Base-by-base conservation (phyloP, 352 stramenopile species). In the Phytophthora ohioensis region DNA sequence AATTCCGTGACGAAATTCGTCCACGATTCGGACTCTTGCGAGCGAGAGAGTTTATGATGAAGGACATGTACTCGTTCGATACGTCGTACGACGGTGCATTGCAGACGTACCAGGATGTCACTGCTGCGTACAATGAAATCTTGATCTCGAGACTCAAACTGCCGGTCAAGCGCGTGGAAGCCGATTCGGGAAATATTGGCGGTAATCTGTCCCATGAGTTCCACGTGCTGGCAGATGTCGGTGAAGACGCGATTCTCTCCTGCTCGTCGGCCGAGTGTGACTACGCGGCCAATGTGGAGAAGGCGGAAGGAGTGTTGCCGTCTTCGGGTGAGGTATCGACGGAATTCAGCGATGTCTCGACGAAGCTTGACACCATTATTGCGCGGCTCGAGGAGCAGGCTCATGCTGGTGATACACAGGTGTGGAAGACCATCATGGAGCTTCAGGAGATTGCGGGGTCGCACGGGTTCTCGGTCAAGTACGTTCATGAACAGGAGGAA, bases 61-160 rank as follows among this genome's bases (percentile, higher is more conserved):
- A 97, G 77, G 91, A 97, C 78, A 91, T 96, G 78, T 97, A 97
- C 73, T 93, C 88, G 34, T 97, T 97, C 57, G 90, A 97, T 58
- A 73, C 73, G 48, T 87, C 73, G 64, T 89, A 85, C 41, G 80
- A 83, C 0, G 66, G 68, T 13, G 86, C 89, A 3, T 59, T 91
- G 17, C 51, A 80, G 67, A 96, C 88, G 17, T 97, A 97, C 45
- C 65, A 91, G 13, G 79, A 91, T 34, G 89, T 97, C n/a, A 87
- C 85, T 30, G 31, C 61, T 43, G 90, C 91, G 13, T 97, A 97
- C 69, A 79, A 95, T 21, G 47, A 76, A 5, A 95, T 97, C 35
- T 69, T 97, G 36, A 64, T 76, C 30, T 73, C 77, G 32, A 83
- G 82, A 12, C 74, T 97, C 13, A 76, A 84, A 48, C 61, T 97